These are phyloP conservation scores for Leptographium radiaticola DNA, from an alignment of 2,329 filamentous ascomycete species.

Conservation along the genomic window DNA sequence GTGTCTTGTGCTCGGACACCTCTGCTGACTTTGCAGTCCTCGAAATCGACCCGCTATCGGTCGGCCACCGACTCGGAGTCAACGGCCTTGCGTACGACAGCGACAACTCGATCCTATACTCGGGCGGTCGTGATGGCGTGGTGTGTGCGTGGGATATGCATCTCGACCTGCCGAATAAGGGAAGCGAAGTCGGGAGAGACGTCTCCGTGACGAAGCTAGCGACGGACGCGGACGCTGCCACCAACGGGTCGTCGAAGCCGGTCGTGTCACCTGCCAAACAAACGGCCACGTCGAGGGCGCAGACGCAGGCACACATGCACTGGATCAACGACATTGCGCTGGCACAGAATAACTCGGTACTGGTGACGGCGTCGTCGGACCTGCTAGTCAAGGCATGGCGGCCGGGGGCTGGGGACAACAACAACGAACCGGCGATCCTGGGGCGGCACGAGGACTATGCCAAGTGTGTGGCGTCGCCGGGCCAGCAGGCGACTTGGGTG, in stretches of 20 bases:
- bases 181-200: background rate
- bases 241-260: background rate
- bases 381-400: constrained; percentile 89
- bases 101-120: constrained; percentile 79
- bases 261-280: constrained; percentile 17
- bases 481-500: constrained; percentile 58
- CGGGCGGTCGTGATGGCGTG: constrained; percentile 85
- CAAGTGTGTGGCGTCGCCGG: constrained; percentile 77
- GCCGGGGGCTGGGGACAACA: constrained; percentile 51
- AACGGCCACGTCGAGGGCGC: constrained; percentile 45
- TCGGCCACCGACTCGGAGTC: constrained; percentile 84
- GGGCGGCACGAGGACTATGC: constrained; percentile 94
- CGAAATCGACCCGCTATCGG: constrained; percentile 42
- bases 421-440: constrained; percentile 63
- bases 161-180: constrained; percentile 38
- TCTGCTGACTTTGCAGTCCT: constrained; percentile 30
- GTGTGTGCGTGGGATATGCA: constrained; percentile 93
- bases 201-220: constrained; percentile 7
- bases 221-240: constrained; percentile 16
- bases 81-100: constrained; percentile 86
- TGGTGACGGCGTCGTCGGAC: constrained; percentile 88
- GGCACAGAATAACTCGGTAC: constrained; percentile 60
- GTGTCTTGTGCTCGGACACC: too few species aligned
- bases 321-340: constrained; percentile 92
- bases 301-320: constrained; percentile 70